A percentile compares a stretch with the other conserved stretches of the same genome.
Conservation (phyloP, 106 monocot genomes). For the Allium cepa region DNA sequence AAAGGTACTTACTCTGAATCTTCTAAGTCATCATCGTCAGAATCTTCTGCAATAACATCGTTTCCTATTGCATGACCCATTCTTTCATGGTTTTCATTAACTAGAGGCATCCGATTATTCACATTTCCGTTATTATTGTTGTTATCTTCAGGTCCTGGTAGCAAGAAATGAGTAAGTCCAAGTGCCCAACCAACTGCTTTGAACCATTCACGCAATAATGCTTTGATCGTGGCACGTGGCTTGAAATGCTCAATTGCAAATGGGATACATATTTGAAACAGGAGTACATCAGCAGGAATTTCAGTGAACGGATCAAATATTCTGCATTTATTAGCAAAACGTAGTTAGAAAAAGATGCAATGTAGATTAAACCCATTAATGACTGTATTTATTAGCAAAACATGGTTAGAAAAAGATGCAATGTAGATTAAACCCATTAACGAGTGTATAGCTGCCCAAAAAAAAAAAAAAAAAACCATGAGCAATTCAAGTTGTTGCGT, state of each 20-base stretch:
- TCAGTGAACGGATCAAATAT: constrained; percentile 95
- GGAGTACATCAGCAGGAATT: constrained; percentile 88
- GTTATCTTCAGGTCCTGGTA: constrained; percentile 75
- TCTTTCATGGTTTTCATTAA: constrained; percentile 39
- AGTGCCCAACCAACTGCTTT: constrained; percentile 91
- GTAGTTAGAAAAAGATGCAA: no score
- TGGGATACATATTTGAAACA: constrained; percentile 97
- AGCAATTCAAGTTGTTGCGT: not conserved
- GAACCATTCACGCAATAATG: constrained; percentile 83
- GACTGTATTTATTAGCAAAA: constrained; percentile 1
- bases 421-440: no score
- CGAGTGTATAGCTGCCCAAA: not conserved
- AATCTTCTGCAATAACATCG: constrained; percentile 54
- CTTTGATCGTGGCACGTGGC: constrained; percentile 80
- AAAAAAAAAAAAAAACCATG: not conserved
- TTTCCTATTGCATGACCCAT: constrained; percentile 22
- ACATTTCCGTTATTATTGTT: constrained; percentile 55
- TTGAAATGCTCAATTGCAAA: constrained; percentile 98
- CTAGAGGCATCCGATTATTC: constrained; percentile 36
- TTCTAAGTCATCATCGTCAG: constrained; percentile 62
- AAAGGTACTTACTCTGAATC: constrained; percentile 78
- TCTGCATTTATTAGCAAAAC: constrained; percentile 29
- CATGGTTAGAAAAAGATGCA: no score
- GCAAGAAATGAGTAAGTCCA: constrained; percentile 82
- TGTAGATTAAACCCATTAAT: no score